These are phyloP conservation scores for Mariannaea sp. DNA, from an alignment of 2,329 filamentous ascomycete species.

Conservation along the genomic window DNA sequence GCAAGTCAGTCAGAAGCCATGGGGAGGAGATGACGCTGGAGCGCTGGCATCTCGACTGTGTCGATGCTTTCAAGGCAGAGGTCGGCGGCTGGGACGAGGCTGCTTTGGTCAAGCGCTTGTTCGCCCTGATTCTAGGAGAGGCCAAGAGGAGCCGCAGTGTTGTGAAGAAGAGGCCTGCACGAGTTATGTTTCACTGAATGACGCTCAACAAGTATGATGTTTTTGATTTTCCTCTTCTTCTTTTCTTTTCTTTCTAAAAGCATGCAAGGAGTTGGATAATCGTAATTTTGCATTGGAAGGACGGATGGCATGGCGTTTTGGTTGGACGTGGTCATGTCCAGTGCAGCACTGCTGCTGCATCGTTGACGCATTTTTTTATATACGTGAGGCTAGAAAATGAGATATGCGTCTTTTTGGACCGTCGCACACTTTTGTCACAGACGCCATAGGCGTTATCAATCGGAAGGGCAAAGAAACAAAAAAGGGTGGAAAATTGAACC, in stretches of 20 bases:
- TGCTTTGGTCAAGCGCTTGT: slow-evolving; percentile 57
- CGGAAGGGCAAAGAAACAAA: too few species aligned
- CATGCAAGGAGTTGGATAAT: slow-evolving; percentile 28
- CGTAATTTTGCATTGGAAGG: too few species aligned
- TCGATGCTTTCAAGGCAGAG: slow-evolving; percentile 57
- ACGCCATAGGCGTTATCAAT: too few species aligned
- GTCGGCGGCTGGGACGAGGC: slow-evolving; percentile 57
- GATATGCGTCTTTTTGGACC: slow-evolving; percentile 2
- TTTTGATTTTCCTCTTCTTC: too few species aligned
- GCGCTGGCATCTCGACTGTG: slow-evolving; percentile 62
- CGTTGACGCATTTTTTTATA: slow-evolving; percentile 18
- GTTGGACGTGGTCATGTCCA: too few species aligned
- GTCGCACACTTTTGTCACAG: too few species aligned
- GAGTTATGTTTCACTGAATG: slow-evolving; percentile 42
- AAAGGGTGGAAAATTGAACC: slow-evolving; percentile 20
- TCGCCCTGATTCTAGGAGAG: slow-evolving; percentile 58
- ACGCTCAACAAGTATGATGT: slow-evolving; percentile 1
- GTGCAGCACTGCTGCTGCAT: slow-evolving; percentile 33
- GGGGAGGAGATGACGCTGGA: slow-evolving; percentile 55
- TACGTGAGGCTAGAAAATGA: slow-evolving; percentile 6
- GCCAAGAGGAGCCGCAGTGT: slow-evolving; percentile 37
- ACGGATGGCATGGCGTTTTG: too few species aligned
- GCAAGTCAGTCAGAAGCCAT: slow-evolving; percentile 54
- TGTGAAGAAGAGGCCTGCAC: slow-evolving; percentile 21
- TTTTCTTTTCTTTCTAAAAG: too few species aligned